These are phyloP conservation scores for Polyporus tsugae DNA, from an alignment of 1,284 basidiomycete genomes.

Conservation along the genomic window DNA sequence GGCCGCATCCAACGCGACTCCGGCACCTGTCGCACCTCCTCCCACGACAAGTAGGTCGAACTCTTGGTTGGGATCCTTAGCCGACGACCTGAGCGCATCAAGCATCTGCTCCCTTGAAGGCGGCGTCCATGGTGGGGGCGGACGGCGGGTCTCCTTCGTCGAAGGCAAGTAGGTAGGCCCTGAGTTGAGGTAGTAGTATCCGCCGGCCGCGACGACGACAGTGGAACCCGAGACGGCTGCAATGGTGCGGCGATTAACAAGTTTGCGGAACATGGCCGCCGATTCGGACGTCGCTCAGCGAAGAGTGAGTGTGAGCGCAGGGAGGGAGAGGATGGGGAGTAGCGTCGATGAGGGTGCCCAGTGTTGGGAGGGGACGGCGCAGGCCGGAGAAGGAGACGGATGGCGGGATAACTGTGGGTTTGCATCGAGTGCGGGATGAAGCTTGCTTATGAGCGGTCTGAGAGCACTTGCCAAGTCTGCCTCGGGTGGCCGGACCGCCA, in stretches of 20 bases:
- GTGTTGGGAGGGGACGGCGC: neutral
- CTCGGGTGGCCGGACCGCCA: neutral
- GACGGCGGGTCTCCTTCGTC: slow-evolving; percentile 66
- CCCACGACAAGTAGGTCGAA: slow-evolving; percentile 90
- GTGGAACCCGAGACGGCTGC: slow-evolving; percentile 61
- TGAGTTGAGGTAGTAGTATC: slow-evolving; percentile 76
- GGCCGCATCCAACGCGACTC: slow-evolving; percentile 94
- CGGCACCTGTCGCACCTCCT: slow-evolving; percentile 95
- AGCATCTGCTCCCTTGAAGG: slow-evolving; percentile 74
- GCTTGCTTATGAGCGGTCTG: slow-evolving; percentile 12
- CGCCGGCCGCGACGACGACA: slow-evolving; percentile 58
- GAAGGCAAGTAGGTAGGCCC: slow-evolving; percentile 70
- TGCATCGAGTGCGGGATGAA: neutral
- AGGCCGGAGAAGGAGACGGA: neutral
- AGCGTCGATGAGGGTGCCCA: slow-evolving; percentile 11
- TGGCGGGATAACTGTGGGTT: neutral
- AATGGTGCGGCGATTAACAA: slow-evolving; percentile 64
- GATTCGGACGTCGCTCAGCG: slow-evolving; percentile 25
- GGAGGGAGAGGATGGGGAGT: neutral
- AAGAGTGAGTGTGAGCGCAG: slow-evolving; percentile 20
- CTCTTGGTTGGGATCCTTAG: slow-evolving; percentile 50
- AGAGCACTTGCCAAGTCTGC: neutral
- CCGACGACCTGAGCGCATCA: slow-evolving; percentile 57
- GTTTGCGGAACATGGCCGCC: slow-evolving; percentile 48
- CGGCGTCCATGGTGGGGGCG: slow-evolving; percentile 80